A percentile compares a stretch with the other conserved stretches of the same genome.
phyloP scores from a whole-genome alignment of 2,329 filamentous ascomycete species.

The Aspergillus pseudoviridinutans region DNA sequence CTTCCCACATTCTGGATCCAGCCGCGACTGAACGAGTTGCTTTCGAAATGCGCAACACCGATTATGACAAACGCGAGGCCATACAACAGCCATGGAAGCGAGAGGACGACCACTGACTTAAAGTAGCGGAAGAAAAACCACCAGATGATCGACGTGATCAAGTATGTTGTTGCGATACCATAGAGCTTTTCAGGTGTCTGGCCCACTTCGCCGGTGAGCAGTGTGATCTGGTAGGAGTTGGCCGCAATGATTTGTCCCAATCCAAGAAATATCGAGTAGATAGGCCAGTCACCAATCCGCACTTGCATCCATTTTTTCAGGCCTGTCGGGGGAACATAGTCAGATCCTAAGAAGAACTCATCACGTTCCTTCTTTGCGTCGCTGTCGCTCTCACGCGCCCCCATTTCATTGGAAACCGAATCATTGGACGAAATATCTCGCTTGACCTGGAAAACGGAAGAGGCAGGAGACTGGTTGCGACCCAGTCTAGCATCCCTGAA shows the following conservation, averaged over 20 bases:
- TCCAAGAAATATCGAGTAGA: slow-evolving; percentile 60
- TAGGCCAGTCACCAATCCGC: slow-evolving; percentile 60
- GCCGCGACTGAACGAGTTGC: slow-evolving; percentile 36
- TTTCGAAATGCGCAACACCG: slow-evolving; percentile 57
- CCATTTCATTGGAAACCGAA: slow-evolving; percentile 37
- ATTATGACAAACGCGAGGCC: slow-evolving; percentile 60
- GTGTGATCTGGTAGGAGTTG: slow-evolving; percentile 65
- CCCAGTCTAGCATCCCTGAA: slow-evolving; percentile 58
- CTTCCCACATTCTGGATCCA: slow-evolving; percentile 61
- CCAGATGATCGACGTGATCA: slow-evolving; percentile 57
- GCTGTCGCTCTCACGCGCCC: slow-evolving; percentile 32
- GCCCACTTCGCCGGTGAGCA: slow-evolving; percentile 61
- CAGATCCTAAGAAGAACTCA: slow-evolving; percentile 54
- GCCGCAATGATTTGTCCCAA: slow-evolving; percentile 61
- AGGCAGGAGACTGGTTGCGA: slow-evolving; percentile 41
- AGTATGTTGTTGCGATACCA: slow-evolving; percentile 57
- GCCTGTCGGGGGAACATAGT: slow-evolving; percentile 56
- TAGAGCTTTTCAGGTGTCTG: slow-evolving; percentile 59
- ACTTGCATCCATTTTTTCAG: slow-evolving; percentile 53
- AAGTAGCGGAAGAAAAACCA: slow-evolving; percentile 59
- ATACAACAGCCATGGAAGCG: slow-evolving; percentile 60
- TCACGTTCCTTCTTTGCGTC: slow-evolving; percentile 41
- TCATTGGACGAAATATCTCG: slow-evolving; percentile 33
- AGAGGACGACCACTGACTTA: slow-evolving; percentile 56
- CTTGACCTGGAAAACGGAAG: slow-evolving; percentile 30